Percentiles rank a stretch among this genome's conserved stretches.
These are phyloP conservation scores for Arabidopsis thaliana DNA, from an alignment of 345 rosid genomes.

Conservation along the genomic window TAIR10.1 NC_003074.8:19225001-19225500, in stretches of 20 bases:
- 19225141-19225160: neutral
- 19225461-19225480: too few species aligned
- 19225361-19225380: neutral
- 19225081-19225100: slow-evolving; percentile 59
- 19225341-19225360: neutral
- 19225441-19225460: neutral
- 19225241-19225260: too few species aligned
- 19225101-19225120: neutral
- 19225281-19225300: too few species aligned
- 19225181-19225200: neutral
- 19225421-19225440: neutral
- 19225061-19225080: slow-evolving; percentile 95
- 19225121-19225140: slow-evolving; percentile 18
- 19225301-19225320: neutral
- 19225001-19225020: slow-evolving; percentile 90
- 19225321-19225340: neutral
- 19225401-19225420: neutral
- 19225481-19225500: too few species aligned
- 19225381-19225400: neutral
- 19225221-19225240: neutral
- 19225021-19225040: slow-evolving; percentile 84
- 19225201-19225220: neutral
- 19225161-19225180: neutral
- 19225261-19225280: neutral
- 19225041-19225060: slow-evolving; percentile 85